Conservation (phyloP, 2,329 filamentous ascomycete species). For the Aaosphaeria arxii region DNA sequence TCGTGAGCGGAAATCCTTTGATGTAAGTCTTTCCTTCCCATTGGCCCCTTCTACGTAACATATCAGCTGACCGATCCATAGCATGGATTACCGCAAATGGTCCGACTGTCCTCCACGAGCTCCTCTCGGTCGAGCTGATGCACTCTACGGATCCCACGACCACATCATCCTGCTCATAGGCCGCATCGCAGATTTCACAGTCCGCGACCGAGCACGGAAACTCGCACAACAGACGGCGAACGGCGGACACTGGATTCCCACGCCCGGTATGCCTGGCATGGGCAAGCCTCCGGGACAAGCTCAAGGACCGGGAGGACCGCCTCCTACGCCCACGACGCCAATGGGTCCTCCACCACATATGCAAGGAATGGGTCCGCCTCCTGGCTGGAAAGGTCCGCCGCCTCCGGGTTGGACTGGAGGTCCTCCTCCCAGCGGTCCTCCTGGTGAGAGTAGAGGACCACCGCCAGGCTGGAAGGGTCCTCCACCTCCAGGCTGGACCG, state of each 20-base stretch:
- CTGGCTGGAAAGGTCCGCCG: slow-evolving; percentile 18
- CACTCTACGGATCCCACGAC: slow-evolving; percentile 85
- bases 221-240: slow-evolving; percentile 61
- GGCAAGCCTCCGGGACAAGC: slow-evolving; percentile 12
- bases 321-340: slow-evolving; percentile 14
- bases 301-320: slow-evolving; percentile 8
- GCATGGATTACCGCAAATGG: slow-evolving; percentile 78
- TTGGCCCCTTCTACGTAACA: not conserved
- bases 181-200: slow-evolving; percentile 74
- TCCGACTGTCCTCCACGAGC: slow-evolving; percentile 84
- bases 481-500: not conserved
- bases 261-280: slow-evolving; percentile 45
- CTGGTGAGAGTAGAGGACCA: too few species aligned
- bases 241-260: slow-evolving; percentile 56
- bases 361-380: slow-evolving; percentile 21
- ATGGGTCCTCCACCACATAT: slow-evolving; percentile 24
- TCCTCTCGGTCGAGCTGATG: slow-evolving; percentile 71
- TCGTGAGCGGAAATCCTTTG: slow-evolving; percentile 79
- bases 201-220: slow-evolving; percentile 76
- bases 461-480: not conserved
- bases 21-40: slow-evolving; percentile 61
- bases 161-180: slow-evolving; percentile 80
- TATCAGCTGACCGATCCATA: slow-evolving; percentile 41
- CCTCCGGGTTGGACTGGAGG: slow-evolving; percentile 5
- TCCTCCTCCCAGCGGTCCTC: not conserved